Evolutionary conservation across 352 stramenopile species (phyloP), one percentile per base, ranked within the genome.

Genomic region (Phytophthora hibernalis): DNA sequence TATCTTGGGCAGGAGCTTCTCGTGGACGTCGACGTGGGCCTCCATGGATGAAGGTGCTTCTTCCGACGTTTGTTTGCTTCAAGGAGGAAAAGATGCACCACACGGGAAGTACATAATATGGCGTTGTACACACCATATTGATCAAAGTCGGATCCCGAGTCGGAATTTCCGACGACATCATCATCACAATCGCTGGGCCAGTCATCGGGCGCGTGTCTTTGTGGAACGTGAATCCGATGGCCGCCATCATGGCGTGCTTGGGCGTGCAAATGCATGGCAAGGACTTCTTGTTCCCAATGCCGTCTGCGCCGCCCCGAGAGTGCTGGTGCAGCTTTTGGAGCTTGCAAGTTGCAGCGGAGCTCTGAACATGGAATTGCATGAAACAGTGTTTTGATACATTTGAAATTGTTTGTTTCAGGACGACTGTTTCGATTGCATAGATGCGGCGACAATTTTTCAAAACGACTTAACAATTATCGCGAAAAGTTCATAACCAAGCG

Each of bases 1-100:
- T 16, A 64, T 52, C 30, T 60, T 54, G 15, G 77, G 63, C 52
- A 85, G 63, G 11, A 85, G 63, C 30, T 72, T 76, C 64, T 83
- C 77, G 6, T 65, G 77, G 50, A 85, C 65, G 58, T 80, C 71
- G 43, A 67, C 55, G 52, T 72, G 50, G 12, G 67, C 63, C 40
- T 67, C 59, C 64, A 76, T 77, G 10, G 26, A 31, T 31, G 26
- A 31, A 31, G 26, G 26, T 20, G n/a, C 2, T 21, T 51, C 28
- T 52, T 59, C 15, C 5, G 10, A 47, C 15, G 26, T 42, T 54
- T 11, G 26, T 42, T 54, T 11, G 48, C 56, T 72, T 67, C 58
- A 63, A 67, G 42, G 9, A 52, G 44, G 16, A 22, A 30, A 35
- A 35, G 44, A 37, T 35, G 21, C 8, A 20, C 15, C 40, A 26